Evolutionary conservation across 2,329 filamentous ascomycete species (phyloP).

Genomic region (Verticillium dahliae): DNA sequence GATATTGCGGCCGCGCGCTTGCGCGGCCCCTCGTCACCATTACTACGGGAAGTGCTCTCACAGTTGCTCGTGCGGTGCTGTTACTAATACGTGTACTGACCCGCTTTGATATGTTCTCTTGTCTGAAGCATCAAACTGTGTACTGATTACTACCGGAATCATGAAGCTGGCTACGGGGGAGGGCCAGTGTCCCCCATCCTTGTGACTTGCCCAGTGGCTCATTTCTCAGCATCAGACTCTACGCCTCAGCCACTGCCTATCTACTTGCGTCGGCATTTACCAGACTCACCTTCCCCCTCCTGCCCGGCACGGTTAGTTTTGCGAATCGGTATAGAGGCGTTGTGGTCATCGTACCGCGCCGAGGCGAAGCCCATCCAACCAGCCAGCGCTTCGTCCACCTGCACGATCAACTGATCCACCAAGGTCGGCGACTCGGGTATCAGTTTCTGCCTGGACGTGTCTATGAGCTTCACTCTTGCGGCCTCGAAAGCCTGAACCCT

Average conservation of each 20-base stretch:
- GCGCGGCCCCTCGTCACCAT: not conserved
- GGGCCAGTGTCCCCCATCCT: not conserved
- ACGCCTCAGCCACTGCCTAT: not conserved
- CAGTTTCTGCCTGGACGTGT: not conserved
- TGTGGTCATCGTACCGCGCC: not conserved
- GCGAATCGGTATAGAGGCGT: not conserved
- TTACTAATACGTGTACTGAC: not conserved
- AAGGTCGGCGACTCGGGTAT: too few relatives aligned
- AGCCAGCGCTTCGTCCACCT: not conserved
- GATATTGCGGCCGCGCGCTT: not conserved
- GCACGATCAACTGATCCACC: not conserved
- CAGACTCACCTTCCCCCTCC: not conserved
- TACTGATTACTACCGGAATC: not conserved
- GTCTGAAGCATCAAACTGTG: not conserved
- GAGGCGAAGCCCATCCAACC: not conserved
- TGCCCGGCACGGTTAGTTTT: not conserved
- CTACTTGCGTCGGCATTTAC: not conserved
- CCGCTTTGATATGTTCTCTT: not conserved
- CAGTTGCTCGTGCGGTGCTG: not conserved
- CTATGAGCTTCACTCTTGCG: not conserved
- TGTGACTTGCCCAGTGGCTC: not conserved
- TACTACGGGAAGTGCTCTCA: not conserved
- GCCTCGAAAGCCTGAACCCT: not conserved
- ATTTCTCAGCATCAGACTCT: not conserved
- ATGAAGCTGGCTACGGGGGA: not conserved